phyloP scores from a whole-genome alignment of 2,329 filamentous ascomycete genomes.

The Blumeria graminis region DNA sequence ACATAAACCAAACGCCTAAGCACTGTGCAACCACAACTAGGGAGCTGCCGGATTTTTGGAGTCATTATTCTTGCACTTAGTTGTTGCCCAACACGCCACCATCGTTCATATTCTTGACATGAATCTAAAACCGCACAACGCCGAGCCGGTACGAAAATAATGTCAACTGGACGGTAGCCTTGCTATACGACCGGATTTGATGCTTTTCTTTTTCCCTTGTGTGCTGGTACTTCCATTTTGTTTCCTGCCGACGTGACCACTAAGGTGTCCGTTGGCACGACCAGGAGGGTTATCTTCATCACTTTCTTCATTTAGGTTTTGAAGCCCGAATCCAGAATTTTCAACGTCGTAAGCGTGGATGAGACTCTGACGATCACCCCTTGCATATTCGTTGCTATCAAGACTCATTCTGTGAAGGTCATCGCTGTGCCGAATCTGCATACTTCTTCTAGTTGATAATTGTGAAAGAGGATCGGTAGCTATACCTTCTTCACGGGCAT shows the following conservation, averaged over 20 bases:
- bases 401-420: conserved; percentile 34
- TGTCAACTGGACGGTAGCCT: conserved; percentile 3
- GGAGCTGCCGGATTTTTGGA: too few relatives aligned
- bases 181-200: conserved; percentile 2
- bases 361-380: conserved; percentile 51
- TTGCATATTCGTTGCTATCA: conserved; percentile 31
- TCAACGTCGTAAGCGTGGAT: conserved; percentile 83
- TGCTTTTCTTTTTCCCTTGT: conserved; percentile 1
- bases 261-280: conserved; percentile 9
- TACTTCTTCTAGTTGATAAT: conserved; percentile 72
- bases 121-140: too few relatives aligned
- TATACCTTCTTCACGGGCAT: conserved; percentile 44
- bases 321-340: conserved; percentile 46
- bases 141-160: too few relatives aligned
- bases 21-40: too few relatives aligned
- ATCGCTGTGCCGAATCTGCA: conserved; percentile 66
- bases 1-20: too few relatives aligned
- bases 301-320: conserved; percentile 55
- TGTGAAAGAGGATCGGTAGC: conserved; percentile 82
- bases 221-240: conserved; percentile 5
- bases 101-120: too few relatives aligned
- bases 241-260: conserved; percentile 9
- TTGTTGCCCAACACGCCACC: too few relatives aligned
- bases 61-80: too few relatives aligned
- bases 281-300: conserved; percentile 28